phyloP scores from a whole-genome alignment of 345 rosid genomes.

The Brassica cretica region DNA sequence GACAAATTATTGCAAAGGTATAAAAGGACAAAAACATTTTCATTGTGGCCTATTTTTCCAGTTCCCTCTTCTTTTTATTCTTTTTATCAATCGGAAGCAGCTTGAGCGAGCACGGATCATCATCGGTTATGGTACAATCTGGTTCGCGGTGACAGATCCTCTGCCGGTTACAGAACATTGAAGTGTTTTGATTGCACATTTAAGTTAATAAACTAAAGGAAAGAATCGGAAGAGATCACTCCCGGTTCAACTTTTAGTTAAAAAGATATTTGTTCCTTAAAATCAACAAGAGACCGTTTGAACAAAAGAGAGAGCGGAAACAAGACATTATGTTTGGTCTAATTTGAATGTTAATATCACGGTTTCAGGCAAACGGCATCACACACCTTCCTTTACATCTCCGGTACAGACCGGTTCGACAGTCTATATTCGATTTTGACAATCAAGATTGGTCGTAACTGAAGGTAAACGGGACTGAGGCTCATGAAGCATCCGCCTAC shows the following conservation, averaged over 20 bases:
- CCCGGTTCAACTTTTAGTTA: slow-evolving; percentile 18
- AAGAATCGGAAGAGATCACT: not conserved
- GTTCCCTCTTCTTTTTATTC: too few relatives aligned
- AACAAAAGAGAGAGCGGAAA: not conserved
- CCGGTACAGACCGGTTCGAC: slow-evolving; percentile 2
- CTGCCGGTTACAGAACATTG: slow-evolving; percentile 7
- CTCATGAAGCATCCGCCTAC: not conserved
- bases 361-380: not conserved
- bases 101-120: slow-evolving; percentile 60
- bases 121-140: slow-evolving; percentile 49
- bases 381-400: not conserved
- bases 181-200: not conserved
- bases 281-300: too few relatives aligned
- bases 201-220: not conserved
- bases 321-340: slow-evolving; percentile 14
- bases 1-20: too few relatives aligned
- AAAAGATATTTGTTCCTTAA: slow-evolving; percentile 21
- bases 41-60: too few relatives aligned
- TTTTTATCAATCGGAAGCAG: slow-evolving; percentile 40
- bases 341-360: slow-evolving; percentile 35
- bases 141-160: slow-evolving; percentile 53
- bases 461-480: not conserved
- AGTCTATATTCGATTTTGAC: not conserved
- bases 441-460: not conserved
- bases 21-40: too few relatives aligned